Conservation (phyloP, 495 filamentous ascomycete genomes). For the Xylaria sp. region DNA sequence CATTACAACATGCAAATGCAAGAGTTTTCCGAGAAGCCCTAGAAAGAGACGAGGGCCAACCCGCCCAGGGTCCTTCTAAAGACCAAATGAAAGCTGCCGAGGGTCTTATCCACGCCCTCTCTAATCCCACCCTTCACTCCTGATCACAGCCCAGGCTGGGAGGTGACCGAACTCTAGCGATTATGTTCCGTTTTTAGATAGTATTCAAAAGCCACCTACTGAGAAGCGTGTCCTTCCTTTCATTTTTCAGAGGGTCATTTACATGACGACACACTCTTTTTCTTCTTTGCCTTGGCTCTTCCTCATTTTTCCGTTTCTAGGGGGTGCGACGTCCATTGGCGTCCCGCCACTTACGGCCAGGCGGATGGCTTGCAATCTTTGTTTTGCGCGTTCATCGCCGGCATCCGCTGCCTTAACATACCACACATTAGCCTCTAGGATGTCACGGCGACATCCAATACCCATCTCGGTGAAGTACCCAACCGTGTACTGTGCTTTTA, state of each 20-base stretch:
- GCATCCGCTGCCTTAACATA: slow-evolving; percentile 95
- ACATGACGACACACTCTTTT: slow-evolving; percentile 68
- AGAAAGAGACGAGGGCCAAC: slow-evolving; percentile 2
- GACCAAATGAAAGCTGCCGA: slow-evolving; percentile 16
- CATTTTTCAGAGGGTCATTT: slow-evolving; percentile 15
- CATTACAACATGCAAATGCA: slow-evolving; percentile 24
- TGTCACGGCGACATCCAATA: slow-evolving; percentile 91
- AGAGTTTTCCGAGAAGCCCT: slow-evolving; percentile 11
- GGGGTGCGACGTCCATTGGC: slow-evolving; percentile 58
- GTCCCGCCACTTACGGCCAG: slow-evolving; percentile 80
- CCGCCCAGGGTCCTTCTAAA: slow-evolving; percentile 21
- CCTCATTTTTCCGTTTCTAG: slow-evolving; percentile 58
- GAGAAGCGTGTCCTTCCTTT: neutral
- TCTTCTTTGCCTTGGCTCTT: slow-evolving; percentile 57
- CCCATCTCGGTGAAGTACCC: slow-evolving; percentile 99
- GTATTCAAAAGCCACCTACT: slow-evolving; percentile 21
- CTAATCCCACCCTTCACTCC: slow-evolving; percentile 19
- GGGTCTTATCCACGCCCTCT: slow-evolving; percentile 7
- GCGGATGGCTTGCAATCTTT: slow-evolving; percentile 83
- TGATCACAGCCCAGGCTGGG: neutral
- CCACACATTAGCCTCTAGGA: slow-evolving; percentile 96
- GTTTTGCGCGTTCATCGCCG: slow-evolving; percentile 87
- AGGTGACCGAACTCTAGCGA: slow-evolving; percentile 4
- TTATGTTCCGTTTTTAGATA: neutral
- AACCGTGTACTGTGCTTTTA: slow-evolving; percentile 93